Evolutionary conservation across 176 grass and related monocot species (phyloP).

Genomic region (Thinopyrum elongatum): DNA sequence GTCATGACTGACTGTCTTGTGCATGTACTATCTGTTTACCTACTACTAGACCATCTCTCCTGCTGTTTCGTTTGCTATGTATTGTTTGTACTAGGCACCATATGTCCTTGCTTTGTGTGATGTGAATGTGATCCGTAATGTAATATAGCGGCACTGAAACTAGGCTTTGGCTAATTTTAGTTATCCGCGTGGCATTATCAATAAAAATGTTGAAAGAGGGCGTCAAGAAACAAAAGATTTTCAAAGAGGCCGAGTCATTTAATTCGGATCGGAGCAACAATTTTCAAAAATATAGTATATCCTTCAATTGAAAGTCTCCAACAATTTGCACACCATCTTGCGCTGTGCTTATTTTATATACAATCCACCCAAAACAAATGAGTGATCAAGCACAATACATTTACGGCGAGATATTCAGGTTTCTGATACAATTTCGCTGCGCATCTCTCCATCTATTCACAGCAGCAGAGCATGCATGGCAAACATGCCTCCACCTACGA

Average conservation of each 20-base stretch:
- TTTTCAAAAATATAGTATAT: too few species aligned
- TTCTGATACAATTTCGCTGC: constrained; percentile 27
- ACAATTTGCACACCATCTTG: too few species aligned
- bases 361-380: not conserved
- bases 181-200: not conserved
- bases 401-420: not conserved
- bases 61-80: too few species aligned
- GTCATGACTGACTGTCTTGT: too few species aligned
- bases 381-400: not conserved
- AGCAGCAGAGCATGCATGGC: constrained; percentile 40
- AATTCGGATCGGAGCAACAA: too few species aligned
- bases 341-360: too few species aligned
- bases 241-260: too few species aligned
- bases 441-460: constrained; percentile 45
- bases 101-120: not conserved
- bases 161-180: not conserved
- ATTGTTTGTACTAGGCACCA: too few species aligned
- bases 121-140: not conserved
- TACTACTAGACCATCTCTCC: too few species aligned
- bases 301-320: too few species aligned
- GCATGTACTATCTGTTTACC: too few species aligned
- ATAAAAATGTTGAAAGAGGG: not conserved
- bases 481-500: constrained; percentile 28
- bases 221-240: too few species aligned
- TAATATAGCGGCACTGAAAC: not conserved